Base-by-base conservation (phyloP, 2,329 filamentous ascomycete genomes). In the Botrytis hyacinthi region DNA sequence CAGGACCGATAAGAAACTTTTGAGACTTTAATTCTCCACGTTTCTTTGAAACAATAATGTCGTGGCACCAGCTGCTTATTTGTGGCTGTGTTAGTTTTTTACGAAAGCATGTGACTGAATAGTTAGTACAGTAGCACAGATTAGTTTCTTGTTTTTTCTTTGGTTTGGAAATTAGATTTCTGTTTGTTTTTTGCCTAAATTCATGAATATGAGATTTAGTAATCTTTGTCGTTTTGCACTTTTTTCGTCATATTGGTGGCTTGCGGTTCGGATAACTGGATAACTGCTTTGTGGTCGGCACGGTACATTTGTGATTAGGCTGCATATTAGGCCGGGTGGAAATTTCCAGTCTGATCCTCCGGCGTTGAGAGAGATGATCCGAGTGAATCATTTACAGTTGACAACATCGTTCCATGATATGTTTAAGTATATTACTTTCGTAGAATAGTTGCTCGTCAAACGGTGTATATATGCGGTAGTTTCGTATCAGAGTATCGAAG, bases 11-110 rank as follows among this genome's bases (percentile, higher is more conserved):
- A 66, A 66, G 63, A 66, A 35, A 22, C 22, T 26, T 16, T 59
- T 32, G 18, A 57, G n/a, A 67, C n/a, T 46, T 37, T 10, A 46
- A n/a, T 59, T 72, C 70, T 72, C 70, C 70, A 72, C 70, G 70
- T 67, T 72, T 72, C 22, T 60, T 32, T 67, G 70, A 72, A 68
- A 72, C 70, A 72, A 54, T 16, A n/a, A 68, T 67, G 70, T 72
- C 70, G 70, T 72, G 70, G 70, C 70, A 72, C 62, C 70, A 72
- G 62, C 70, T 48, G 26, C n/a, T 57, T 22, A 32, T 37, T 59
- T 48, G 70, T 72, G 70, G 70, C 70, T 68, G 61, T 35, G 62
- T 68, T 10, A 2, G 16, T 4, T 9, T 18, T 68, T 54, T 54
- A 68, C 35, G 65, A 40, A 35, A 10, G n/a, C 9, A 8, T 68